Conservation (phyloP, 83 land plant genomes). For the Picea abies region DNA sequence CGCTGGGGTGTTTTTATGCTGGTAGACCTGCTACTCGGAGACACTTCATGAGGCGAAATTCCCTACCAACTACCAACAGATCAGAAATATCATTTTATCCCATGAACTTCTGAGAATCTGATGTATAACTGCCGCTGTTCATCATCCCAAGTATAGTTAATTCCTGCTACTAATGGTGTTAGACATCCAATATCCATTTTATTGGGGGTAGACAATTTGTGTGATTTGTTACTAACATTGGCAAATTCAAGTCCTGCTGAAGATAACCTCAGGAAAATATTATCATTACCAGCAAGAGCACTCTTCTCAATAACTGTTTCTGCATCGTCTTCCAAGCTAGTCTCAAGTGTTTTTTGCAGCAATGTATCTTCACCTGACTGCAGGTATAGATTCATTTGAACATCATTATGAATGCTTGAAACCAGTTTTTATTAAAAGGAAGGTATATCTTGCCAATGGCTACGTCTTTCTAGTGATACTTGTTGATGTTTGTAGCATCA, state of each 20-base stretch:
- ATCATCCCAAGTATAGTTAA: slow-evolving; percentile 30
- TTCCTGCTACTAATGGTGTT: slow-evolving; percentile 16
- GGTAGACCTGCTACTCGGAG: too few species aligned
- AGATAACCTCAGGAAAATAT: background rate
- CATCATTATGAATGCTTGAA: background rate
- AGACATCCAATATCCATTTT: background rate
- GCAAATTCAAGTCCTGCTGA: background rate
- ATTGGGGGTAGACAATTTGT: background rate
- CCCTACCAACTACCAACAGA: too few species aligned
- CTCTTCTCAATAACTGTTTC: slow-evolving; percentile 15
- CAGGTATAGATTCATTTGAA: background rate
- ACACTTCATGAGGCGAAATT: too few species aligned
- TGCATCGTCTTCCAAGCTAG: background rate
- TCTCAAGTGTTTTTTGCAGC: background rate
- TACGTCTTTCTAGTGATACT: too few species aligned
- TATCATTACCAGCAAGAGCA: background rate
- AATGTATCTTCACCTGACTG: slow-evolving; percentile 8
- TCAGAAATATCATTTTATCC: too few species aligned
- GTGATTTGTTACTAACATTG: background rate
- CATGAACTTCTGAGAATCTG: too few species aligned
- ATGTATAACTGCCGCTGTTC: slow-evolving; percentile 23
- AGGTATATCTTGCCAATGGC: too few species aligned
- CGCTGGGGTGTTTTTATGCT: too few species aligned
- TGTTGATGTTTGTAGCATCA: too few species aligned
- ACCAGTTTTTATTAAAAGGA: background rate